phyloP scores from a whole-genome alignment of 345 rosid genomes.

The Eucalyptus leucophloia region DNA sequence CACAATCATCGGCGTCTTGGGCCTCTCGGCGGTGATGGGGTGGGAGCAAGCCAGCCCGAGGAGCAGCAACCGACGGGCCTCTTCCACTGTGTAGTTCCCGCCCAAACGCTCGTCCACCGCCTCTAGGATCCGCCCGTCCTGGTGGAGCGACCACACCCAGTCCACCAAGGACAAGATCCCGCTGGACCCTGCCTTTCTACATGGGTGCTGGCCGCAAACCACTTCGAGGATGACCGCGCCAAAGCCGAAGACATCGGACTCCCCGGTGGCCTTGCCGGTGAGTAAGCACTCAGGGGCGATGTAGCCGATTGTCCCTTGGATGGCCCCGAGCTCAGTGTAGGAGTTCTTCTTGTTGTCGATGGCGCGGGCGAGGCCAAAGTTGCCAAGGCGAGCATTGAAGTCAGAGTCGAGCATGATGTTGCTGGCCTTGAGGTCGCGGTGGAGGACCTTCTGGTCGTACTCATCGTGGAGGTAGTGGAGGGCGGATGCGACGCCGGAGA shows the following conservation, averaged over 20 bases:
- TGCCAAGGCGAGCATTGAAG: conserved; percentile 49
- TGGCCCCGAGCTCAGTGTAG: conserved; percentile 37
- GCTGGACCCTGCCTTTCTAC: conserved; percentile 5
- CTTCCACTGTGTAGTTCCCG: conserved; percentile 10
- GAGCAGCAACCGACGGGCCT: conserved; percentile 23
- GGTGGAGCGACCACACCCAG: conserved; percentile 48
- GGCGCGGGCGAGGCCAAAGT: conserved; percentile 45
- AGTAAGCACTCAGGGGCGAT: conserved; percentile 50
- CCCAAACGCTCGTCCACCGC: conserved; percentile 30
- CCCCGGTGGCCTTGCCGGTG: conserved; percentile 33
- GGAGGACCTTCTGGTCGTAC: conserved; percentile 48
- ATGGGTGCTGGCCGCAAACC: conserved; percentile 40
- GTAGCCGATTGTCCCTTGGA: conserved; percentile 44
- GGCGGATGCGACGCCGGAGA: conserved; percentile 38
- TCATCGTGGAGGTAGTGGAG: conserved; percentile 52
- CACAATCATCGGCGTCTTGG: conserved; percentile 20
- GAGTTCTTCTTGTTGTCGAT: conserved; percentile 40
- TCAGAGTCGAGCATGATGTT: conserved; percentile 41
- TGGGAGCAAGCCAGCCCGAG: conserved; percentile 42
- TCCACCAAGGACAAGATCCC: conserved; percentile 17
- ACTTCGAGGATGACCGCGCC: conserved; percentile 45
- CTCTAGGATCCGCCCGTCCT: conserved; percentile 26
- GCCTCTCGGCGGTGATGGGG: conserved; percentile 36
- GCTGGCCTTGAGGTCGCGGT: conserved; percentile 61
- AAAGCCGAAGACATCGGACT: conserved; percentile 45